These are phyloP conservation scores for Canna indica DNA, from an alignment of 176 grass and related monocot genomes.

Conservation along the genomic window DNA sequence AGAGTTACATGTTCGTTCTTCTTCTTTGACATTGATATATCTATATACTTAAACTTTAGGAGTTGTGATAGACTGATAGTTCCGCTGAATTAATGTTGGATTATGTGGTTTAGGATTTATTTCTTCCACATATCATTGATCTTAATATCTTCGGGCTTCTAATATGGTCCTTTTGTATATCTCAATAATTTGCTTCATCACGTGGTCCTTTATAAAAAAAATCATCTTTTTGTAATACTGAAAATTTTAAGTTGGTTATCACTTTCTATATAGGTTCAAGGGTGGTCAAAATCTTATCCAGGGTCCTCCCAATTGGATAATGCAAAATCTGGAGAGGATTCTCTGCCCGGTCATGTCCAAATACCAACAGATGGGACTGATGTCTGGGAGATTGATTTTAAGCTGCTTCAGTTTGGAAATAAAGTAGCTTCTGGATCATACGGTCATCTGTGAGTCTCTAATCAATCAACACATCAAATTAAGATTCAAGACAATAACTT, in stretches of 20 bases:
- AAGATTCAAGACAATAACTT: constrained; percentile 8
- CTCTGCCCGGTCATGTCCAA: constrained; percentile 37
- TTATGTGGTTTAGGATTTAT: not conserved
- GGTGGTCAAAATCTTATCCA: constrained; percentile 31
- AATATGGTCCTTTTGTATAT: not conserved
- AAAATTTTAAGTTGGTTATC: not conserved
- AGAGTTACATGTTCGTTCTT: not conserved
- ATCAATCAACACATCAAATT: not conserved
- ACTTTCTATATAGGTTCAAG: constrained; percentile 27
- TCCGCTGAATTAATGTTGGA: not conserved
- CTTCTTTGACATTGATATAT: not conserved
- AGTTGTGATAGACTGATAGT: not conserved
- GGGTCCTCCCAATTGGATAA: constrained; percentile 27
- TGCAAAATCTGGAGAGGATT: constrained; percentile 20
- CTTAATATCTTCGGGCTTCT: not conserved
- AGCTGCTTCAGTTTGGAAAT: constrained; percentile 59
- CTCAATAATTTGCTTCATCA: not conserved
- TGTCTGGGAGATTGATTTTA: constrained; percentile 82
- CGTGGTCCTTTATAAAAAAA: not conserved
- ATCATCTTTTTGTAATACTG: not conserved
- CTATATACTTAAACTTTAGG: not conserved
- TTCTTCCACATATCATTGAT: not conserved
- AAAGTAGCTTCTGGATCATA: constrained; percentile 70
- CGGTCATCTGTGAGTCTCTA: constrained; percentile 73
- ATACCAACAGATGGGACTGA: constrained; percentile 68